These are phyloP conservation scores for Suillus spraguei DNA, from an alignment of 768 basidiomycete species.

Conservation along the genomic window DNA sequence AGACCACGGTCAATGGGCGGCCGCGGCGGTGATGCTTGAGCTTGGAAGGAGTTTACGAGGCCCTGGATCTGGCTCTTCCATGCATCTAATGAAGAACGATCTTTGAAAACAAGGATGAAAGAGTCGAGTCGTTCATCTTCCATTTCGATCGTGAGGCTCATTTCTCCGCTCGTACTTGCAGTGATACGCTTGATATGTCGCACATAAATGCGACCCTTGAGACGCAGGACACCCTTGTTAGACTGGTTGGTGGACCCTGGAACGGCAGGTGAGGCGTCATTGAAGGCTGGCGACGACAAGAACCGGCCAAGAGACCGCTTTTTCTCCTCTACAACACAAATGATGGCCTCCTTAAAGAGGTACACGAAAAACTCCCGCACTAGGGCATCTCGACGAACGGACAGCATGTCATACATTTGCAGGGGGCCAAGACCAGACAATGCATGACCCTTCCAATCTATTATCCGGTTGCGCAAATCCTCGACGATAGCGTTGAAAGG, in stretches of 20 bases:
- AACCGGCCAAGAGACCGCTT: conserved; percentile 79
- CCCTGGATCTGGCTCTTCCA: conserved; percentile 86
- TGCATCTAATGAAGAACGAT: conserved; percentile 83
- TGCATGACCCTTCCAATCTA: conserved; percentile 96
- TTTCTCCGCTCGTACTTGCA: conserved; percentile 78
- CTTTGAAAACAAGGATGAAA: conserved; percentile 95
- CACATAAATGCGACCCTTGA: conserved; percentile 96
- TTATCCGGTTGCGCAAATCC: conserved; percentile 87
- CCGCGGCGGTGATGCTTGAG: conserved; percentile 45
- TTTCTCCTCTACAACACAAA: conserved; percentile 97
- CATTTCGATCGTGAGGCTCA: conserved; percentile 97
- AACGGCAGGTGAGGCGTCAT: conserved; percentile 50
- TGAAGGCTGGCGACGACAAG: conserved; percentile 63
- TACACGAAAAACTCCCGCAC: conserved; percentile 96
- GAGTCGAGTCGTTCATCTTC: conserved; percentile 92
- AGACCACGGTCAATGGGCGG: conserved; percentile 40
- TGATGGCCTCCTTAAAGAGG: conserved; percentile 96
- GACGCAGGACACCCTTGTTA: conserved; percentile 72
- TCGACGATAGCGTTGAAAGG: conserved; percentile 85
- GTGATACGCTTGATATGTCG: conserved; percentile 91
- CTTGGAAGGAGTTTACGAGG: conserved; percentile 73
- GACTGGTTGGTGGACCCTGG: conserved; percentile 33
- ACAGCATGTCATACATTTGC: conserved; percentile 90
- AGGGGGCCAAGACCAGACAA: conserved; percentile 86
- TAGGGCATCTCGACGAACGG: conserved; percentile 85